Percentiles rank a stretch among this genome's conserved stretches.
phyloP scores from a whole-genome alignment of 2,329 filamentous ascomycete genomes.

The Phialophora chinensis region DNA sequence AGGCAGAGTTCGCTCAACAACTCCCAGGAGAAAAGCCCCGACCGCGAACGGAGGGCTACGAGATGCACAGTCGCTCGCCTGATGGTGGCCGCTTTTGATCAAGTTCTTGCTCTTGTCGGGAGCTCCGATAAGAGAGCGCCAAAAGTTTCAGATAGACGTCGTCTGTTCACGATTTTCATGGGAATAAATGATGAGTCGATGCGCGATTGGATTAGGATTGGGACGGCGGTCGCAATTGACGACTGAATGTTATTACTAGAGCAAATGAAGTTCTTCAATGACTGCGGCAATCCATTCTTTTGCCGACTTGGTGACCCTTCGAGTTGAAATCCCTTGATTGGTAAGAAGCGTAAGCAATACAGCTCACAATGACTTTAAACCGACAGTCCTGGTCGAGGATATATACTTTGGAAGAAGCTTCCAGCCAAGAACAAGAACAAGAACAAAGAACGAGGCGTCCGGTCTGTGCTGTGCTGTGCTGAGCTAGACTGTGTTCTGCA shows the following conservation, averaged over 20 bases:
- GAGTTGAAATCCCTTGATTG: neutral
- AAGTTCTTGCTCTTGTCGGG: neutral
- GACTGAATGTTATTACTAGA: conserved; percentile 6
- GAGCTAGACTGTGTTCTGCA: too few species aligned
- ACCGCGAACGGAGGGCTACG: conserved; percentile 29
- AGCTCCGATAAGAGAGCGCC: neutral
- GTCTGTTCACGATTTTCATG: conserved; percentile 6
- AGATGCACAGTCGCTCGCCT: conserved; percentile 30
- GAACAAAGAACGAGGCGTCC: neutral
- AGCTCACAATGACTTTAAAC: neutral
- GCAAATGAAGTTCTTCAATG: neutral
- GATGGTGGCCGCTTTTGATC: neutral
- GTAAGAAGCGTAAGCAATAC: neutral
- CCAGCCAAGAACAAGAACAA: neutral
- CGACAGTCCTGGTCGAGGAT: neutral
- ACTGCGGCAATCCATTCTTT: neutral
- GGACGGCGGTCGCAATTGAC: neutral
- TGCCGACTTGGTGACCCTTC: neutral
- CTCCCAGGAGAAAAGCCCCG: conserved; percentile 34
- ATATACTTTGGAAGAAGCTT: neutral
- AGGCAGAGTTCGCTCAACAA: conserved; percentile 7
- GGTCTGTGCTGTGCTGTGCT: neutral
- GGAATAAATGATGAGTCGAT: neutral
- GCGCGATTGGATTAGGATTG: neutral
- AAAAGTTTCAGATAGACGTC: neutral